phyloP scores from a whole-genome alignment of 192 early-diverging fungal species.

The Coemansia sp. region DNA sequence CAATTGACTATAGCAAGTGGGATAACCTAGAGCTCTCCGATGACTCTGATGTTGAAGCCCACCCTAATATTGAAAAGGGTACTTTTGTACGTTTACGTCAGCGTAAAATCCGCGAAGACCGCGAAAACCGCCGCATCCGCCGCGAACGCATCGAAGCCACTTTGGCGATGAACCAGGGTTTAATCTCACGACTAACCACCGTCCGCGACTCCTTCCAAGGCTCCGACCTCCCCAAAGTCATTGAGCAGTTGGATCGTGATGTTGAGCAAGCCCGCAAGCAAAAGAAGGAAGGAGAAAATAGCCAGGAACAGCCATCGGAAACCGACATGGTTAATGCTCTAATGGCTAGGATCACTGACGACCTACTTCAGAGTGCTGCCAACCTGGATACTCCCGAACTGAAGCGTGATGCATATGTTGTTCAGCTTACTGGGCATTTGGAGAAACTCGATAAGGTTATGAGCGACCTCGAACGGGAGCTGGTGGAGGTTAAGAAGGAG shows the following conservation, averaged over 20 bases:
- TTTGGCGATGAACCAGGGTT: slow-evolving; percentile 41
- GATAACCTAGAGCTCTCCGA: slow-evolving; percentile 95
- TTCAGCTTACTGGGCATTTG: slow-evolving; percentile 49
- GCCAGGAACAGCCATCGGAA: slow-evolving; percentile 33
- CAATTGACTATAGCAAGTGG: slow-evolving; percentile 93
- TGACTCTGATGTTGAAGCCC: slow-evolving; percentile 96
- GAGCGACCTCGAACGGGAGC: slow-evolving; percentile 54
- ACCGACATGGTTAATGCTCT: slow-evolving; percentile 61
- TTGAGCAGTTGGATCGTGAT: slow-evolving; percentile 31
- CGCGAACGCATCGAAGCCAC: slow-evolving; percentile 38
- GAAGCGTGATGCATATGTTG: slow-evolving; percentile 44
- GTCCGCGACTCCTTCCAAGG: slow-evolving; percentile 27
- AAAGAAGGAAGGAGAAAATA: slow-evolving; percentile 25
- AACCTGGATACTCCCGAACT: slow-evolving; percentile 26
- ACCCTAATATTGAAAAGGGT: slow-evolving; percentile 94
- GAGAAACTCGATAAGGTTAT: slow-evolving; percentile 44
- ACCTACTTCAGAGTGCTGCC: slow-evolving; percentile 28
- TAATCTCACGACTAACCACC: slow-evolving; percentile 29
- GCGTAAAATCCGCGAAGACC: slow-evolving; percentile 84
- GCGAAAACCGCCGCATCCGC: slow-evolving; percentile 73
- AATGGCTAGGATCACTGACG: slow-evolving; percentile 54
- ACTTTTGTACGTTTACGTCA: slow-evolving; percentile 92
- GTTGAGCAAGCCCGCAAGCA: slow-evolving; percentile 47
- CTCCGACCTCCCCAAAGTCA: slow-evolving; percentile 18
- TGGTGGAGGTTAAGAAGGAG: slow-evolving; percentile 63